phyloP scores from a whole-genome alignment of 2,329 filamentous ascomycete genomes.

The Beauveria sp. region DNA sequence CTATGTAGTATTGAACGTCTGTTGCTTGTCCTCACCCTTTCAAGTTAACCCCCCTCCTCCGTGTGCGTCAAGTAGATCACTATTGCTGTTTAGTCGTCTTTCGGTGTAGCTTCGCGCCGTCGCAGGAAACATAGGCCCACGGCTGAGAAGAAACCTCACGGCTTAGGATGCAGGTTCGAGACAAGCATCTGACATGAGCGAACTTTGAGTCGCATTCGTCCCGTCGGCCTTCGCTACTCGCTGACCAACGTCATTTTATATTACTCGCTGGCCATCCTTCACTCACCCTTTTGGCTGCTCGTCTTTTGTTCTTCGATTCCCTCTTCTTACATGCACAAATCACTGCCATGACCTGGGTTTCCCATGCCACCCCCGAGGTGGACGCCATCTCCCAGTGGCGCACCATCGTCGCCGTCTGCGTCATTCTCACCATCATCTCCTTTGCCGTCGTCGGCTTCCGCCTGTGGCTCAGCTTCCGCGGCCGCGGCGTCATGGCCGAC shows the following conservation, averaged over 20 bases:
- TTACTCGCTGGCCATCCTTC: neutral
- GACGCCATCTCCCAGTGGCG: conserved; percentile 39
- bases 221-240: neutral
- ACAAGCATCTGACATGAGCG: conserved; percentile 4
- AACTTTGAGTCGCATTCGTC: neutral
- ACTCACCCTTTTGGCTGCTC: neutral
- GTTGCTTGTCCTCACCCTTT: too few species aligned
- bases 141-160: neutral
- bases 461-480: conserved; percentile 33
- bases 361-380: conserved; percentile 39
- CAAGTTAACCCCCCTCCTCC: too few species aligned
- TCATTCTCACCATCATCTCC: conserved; percentile 37
- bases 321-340: neutral
- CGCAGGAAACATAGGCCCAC: neutral
- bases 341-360: conserved; percentile 41
- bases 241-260: neutral
- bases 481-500: conserved; percentile 37
- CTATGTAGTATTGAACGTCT: too few species aligned
- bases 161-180: neutral
- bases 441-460: conserved; percentile 32
- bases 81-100: neutral
- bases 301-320: too few species aligned
- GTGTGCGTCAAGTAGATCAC: neutral
- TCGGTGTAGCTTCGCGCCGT: neutral
- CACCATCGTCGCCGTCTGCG: conserved; percentile 39